phyloP scores from a whole-genome alignment of 169 alveolate species.

The Plasmodium inui region DNA sequence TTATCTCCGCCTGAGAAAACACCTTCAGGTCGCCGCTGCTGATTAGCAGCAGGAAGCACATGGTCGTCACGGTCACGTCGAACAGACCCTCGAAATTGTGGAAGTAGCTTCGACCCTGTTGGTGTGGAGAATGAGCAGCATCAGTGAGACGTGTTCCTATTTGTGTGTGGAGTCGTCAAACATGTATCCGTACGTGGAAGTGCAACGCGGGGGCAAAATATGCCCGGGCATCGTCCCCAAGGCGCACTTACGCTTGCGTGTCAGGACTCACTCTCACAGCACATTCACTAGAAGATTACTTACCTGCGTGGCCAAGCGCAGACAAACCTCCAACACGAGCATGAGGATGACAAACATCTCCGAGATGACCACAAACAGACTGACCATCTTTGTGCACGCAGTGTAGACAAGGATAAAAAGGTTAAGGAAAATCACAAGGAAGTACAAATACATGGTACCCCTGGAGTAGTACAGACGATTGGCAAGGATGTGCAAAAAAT shows the following conservation, averaged over 20 bases:
- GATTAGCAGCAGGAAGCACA: conserved; percentile 35
- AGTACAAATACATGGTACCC: conserved; percentile 22
- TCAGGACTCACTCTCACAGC: not conserved
- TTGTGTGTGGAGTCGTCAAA: too few species aligned
- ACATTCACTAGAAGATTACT: not conserved
- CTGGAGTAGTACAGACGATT: conserved; percentile 64
- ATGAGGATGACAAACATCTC: conserved; percentile 61
- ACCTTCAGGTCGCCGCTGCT: conserved; percentile 71
- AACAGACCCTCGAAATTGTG: conserved; percentile 61
- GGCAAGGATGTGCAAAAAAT: conserved; percentile 38
- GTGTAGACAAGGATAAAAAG: conserved; percentile 21
- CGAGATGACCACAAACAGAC: conserved; percentile 20
- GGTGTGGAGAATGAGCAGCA: not conserved
- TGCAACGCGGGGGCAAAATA: not conserved
- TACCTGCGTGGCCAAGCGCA: conserved; percentile 66
- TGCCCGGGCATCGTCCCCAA: not conserved
- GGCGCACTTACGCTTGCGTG: not conserved
- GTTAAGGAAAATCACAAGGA: conserved; percentile 40
- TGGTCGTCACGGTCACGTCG: conserved; percentile 44
- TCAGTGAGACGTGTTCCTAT: too few species aligned
- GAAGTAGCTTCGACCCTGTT: conserved; percentile 58
- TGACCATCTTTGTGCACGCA: conserved; percentile 13
- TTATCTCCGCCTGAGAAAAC: conserved; percentile 10
- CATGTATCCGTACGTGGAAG: not conserved
- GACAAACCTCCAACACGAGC: conserved; percentile 27